Evolutionary conservation across 2,329 filamentous ascomycete species (phyloP).

Genomic region (Paecilomyces sp.): DNA sequence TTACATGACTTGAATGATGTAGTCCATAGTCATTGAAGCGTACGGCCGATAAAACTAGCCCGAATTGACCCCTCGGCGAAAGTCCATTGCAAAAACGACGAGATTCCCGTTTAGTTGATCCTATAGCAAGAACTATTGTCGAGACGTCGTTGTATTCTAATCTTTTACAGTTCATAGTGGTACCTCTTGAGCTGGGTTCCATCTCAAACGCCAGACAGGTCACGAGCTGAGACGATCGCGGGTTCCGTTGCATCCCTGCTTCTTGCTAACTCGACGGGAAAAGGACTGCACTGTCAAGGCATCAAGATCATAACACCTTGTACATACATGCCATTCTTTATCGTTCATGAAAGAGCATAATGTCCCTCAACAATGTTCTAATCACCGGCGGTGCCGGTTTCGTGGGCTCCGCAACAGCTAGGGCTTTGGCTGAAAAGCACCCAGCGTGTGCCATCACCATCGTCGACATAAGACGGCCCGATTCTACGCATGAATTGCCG

Average conservation of each 20-base stretch:
- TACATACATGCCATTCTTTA: neutral
- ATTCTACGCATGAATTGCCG: conserved; percentile 19
- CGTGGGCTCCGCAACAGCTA: conserved; percentile 31
- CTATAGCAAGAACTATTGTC: neutral
- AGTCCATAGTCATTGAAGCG: neutral
- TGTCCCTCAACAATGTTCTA: conserved; percentile 19
- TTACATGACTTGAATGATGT: neutral
- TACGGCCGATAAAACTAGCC: neutral
- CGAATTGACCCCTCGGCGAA: neutral
- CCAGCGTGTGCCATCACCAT: conserved; percentile 28
- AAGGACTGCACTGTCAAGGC: neutral
- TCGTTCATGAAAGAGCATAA: neutral
- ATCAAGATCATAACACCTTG: neutral
- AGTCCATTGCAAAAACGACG: neutral
- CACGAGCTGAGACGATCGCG: neutral
- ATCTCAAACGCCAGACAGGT: neutral
- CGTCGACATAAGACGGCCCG: conserved; percentile 26
- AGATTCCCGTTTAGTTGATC: neutral
- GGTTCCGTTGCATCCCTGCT: neutral
- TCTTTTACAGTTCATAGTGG: neutral
- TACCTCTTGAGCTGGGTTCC: neutral
- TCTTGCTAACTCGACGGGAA: neutral
- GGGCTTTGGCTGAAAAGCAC: conserved; percentile 29
- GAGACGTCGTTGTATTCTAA: neutral
- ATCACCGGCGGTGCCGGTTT: conserved; percentile 34